phyloP scores from a whole-genome alignment of 148 eudicot species.

The Spergularia marina region DNA sequence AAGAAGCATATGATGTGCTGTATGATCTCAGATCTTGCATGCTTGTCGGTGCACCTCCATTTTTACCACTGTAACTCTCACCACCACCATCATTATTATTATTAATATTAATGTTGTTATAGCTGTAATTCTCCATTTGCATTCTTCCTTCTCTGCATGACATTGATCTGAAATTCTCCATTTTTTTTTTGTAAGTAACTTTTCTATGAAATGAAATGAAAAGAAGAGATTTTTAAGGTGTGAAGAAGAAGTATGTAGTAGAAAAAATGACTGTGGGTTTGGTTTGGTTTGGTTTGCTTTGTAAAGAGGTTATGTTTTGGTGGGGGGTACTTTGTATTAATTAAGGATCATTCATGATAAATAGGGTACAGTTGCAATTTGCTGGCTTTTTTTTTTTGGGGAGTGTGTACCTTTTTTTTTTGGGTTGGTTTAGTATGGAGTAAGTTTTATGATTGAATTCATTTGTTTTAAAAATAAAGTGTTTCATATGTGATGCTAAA shows the following conservation, averaged over 20 bases:
- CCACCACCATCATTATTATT: not conserved
- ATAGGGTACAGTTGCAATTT: constrained; percentile 22
- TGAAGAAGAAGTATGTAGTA: not conserved
- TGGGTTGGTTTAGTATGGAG: not conserved
- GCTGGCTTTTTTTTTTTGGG: constrained; percentile 19
- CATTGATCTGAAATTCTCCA: constrained; percentile 78
- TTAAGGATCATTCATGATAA: constrained; percentile 13
- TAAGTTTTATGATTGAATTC: constrained; percentile 3
- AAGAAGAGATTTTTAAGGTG: not conserved
- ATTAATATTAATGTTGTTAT: not conserved
- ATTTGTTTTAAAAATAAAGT: no score
- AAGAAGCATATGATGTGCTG: constrained; percentile 48
- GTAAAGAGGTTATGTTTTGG: constrained; percentile 26
- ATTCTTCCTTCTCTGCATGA: constrained; percentile 62
- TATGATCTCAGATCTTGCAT: constrained; percentile 84
- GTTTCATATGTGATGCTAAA: no score
- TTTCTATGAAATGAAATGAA: not conserved
- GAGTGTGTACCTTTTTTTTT: constrained; percentile 16
- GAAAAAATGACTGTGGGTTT: constrained; percentile 10
- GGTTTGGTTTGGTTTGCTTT: constrained; percentile 20
- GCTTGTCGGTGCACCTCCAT: constrained; percentile 36
- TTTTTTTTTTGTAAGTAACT: no score
- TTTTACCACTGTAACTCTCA: not conserved
- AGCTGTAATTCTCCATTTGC: constrained; percentile 24
- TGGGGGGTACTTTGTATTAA: constrained; percentile 7